phyloP scores from a whole-genome alignment of 2,329 filamentous ascomycete species.

The Emergomyces pasteurianus region DNA sequence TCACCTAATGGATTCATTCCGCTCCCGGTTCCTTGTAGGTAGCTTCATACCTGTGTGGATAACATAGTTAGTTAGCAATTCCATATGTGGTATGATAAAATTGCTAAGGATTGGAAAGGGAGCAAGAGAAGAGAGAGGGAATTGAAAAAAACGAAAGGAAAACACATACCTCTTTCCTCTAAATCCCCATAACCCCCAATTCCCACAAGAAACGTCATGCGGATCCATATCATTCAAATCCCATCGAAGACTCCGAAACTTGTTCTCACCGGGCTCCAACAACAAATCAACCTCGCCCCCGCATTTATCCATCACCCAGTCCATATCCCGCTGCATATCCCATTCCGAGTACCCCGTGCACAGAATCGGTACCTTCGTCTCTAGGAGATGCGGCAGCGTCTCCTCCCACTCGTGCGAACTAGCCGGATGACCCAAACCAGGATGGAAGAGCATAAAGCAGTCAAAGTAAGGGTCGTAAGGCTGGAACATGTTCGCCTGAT shows the following conservation, averaged over 20 bases:
- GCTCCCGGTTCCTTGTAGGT: slow-evolving; percentile 19
- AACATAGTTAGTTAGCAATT: slow-evolving; percentile 3
- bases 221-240: slow-evolving; percentile 93
- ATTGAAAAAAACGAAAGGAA: background rate
- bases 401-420: slow-evolving; percentile 89
- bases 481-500: slow-evolving; percentile 78
- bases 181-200: slow-evolving; percentile 97
- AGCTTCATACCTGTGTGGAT: slow-evolving; percentile 26
- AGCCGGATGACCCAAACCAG: slow-evolving; percentile 86
- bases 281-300: slow-evolving; percentile 85
- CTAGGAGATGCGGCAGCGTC: slow-evolving; percentile 76
- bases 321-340: slow-evolving; percentile 86
- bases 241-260: slow-evolving; percentile 88
- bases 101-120: background rate
- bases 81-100: background rate
- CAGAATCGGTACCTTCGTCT: slow-evolving; percentile 91
- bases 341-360: slow-evolving; percentile 92
- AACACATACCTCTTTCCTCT: slow-evolving; percentile 75
- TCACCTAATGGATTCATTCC: background rate
- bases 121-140: background rate
- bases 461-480: slow-evolving; percentile 98
- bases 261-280: slow-evolving; percentile 85
- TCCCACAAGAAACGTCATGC: slow-evolving; percentile 86
- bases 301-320: slow-evolving; percentile 77
- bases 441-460: slow-evolving; percentile 94